These are phyloP conservation scores for Mimosa pudica DNA, from an alignment of 306 rosid species.

Conservation along the genomic window DNA sequence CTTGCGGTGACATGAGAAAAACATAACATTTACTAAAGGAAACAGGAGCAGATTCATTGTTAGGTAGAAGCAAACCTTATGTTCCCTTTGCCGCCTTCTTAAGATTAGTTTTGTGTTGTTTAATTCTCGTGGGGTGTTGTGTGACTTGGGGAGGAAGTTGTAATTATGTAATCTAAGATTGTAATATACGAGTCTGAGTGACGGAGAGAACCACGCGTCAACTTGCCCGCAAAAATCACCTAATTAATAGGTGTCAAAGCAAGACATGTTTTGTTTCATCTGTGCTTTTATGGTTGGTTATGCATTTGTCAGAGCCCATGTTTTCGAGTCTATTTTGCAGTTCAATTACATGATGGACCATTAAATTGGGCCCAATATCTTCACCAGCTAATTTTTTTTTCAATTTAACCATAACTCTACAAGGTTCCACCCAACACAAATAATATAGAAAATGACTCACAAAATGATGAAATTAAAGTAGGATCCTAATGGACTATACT, in stretches of 20 bases:
- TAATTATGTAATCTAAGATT: neutral
- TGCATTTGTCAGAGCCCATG: neutral
- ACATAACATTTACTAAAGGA: neutral
- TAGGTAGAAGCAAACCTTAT: neutral
- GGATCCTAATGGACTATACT: too few species aligned
- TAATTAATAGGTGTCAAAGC: too few species aligned
- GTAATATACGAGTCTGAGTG: neutral
- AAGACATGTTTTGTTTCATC: neutral
- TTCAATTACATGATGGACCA: neutral
- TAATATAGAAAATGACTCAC: too few species aligned
- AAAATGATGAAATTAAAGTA: too few species aligned
- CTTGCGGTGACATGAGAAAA: neutral
- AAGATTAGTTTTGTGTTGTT: neutral
- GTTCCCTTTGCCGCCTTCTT: conserved; percentile 20
- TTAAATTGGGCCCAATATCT: neutral
- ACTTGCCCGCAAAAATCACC: neutral
- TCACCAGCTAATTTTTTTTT: too few species aligned
- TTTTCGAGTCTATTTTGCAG: neutral
- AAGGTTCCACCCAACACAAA: too few species aligned
- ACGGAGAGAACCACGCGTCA: conserved; percentile 4
- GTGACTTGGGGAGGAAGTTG: neutral
- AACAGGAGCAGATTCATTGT: conserved; percentile 6
- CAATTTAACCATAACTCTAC: too few species aligned
- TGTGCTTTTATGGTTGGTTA: neutral
- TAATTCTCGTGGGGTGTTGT: neutral